Evolutionary conservation across 345 rosid species (phyloP), one percentile per base, ranked within the genome.

Genomic region (Lepidium aucheri): DNA sequence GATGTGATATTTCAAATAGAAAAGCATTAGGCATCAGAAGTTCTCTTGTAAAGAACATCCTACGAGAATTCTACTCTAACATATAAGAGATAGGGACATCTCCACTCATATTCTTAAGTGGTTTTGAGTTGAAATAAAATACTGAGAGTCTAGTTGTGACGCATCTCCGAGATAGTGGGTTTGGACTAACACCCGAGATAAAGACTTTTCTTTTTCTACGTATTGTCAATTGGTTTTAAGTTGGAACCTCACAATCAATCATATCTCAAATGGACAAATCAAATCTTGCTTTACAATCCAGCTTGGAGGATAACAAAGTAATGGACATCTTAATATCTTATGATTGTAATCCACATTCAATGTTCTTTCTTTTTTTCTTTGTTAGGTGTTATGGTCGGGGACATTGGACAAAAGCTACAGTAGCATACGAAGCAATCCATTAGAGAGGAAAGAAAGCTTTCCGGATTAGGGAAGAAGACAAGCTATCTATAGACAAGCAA

Each of bases 351-450:
- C 40, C 66, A 58, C 59, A 42, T 58, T 43, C 76, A 65, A 22
- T 72, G 51, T 7, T 70, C 46, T 45, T 55, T 54, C 51, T 53
- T 46, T 72, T 7, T 38, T 46, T 72, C n/a, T 46, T 72, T 7
- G 60, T 57, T 73, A 58, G 72, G 72, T 41, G 47, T 49, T 50
- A 67, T 28, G 72, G 67, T 65, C 71, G 15, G 58, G 58, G 47
- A 24, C 70, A 46, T 58, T 14, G 24, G 76, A 65, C 54, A 65
- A 57, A 32, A 65, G 67, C 72, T 73, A 73, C 55, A 65, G 47
- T 65, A 65, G 15, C 33, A 58, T 17, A 65, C 17, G 66, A 41
- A 71, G 41, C 24, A 35, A 53, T 62, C 57, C 56, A 63, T 45
- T 62, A 53, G 49, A 45, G 50, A 63, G 18, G 49, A 43, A 36